Percentiles rank a stretch among this genome's conserved stretches.
These are phyloP conservation scores for Pontederia crassipes DNA, from an alignment of 176 grass and related monocot genomes.

Conservation along the genomic window DNA sequence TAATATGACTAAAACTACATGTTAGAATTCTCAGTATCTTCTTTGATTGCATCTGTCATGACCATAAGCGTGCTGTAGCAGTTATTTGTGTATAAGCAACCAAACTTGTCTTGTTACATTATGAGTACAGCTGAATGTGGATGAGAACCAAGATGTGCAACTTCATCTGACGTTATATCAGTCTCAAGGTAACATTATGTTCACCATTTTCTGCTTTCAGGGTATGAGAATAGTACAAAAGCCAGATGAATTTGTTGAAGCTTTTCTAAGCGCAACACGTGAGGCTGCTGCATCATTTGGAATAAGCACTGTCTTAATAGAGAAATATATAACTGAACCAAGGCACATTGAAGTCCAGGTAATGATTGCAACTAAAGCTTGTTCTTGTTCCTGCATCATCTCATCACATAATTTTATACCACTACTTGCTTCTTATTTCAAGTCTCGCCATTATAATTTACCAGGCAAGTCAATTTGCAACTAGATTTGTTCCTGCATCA, in stretches of 20 bases:
- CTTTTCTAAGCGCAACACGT: slow-evolving; percentile 64
- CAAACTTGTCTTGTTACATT: no score
- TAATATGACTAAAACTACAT: no score
- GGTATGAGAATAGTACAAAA: slow-evolving; percentile 87
- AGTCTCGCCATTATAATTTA: neutral
- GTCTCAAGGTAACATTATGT: neutral
- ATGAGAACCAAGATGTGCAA: no score
- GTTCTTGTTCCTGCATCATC: neutral
- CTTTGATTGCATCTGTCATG: no score
- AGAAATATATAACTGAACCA: slow-evolving; percentile 94
- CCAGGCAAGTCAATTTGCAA: neutral
- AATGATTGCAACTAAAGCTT: slow-evolving; percentile 1
- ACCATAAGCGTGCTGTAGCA: no score
- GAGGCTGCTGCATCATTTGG: slow-evolving; percentile 92
- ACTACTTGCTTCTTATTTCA: neutral
- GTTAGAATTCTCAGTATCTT: no score
- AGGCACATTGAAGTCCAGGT: slow-evolving; percentile 96
- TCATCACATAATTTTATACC: no score
- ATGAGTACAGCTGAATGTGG: no score
- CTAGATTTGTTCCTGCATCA: neutral
- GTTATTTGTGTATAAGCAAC: no score
- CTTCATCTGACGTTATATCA: no score
- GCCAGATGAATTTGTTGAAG: slow-evolving; percentile 66
- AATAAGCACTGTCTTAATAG: slow-evolving; percentile 65
- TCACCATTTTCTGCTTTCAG: slow-evolving; percentile 29